Conservation (phyloP, 805 yeast species). For the Diddensiella transvaalensis region DNA sequence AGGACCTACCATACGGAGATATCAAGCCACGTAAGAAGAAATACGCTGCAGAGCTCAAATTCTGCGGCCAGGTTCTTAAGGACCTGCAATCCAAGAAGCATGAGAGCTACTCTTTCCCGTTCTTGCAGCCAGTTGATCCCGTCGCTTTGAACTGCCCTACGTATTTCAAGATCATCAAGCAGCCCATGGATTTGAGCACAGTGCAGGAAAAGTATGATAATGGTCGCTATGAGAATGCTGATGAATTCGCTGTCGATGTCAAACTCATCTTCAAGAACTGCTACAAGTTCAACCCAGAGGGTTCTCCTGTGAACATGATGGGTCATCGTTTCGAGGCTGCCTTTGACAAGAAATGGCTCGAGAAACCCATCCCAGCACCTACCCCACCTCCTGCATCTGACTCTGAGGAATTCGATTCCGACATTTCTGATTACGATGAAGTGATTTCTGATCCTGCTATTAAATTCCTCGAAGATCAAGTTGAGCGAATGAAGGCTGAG, state of each 20-base stretch:
- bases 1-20: slow-evolving; percentile 83
- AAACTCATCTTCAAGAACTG: slow-evolving; percentile 84
- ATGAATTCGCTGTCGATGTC: slow-evolving; percentile 80
- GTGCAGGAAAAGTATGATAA: slow-evolving; percentile 74
- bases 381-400: slow-evolving; percentile 50
- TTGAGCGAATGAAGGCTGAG: slow-evolving; percentile 80
- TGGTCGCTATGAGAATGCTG: slow-evolving; percentile 85
- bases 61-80: slow-evolving; percentile 74
- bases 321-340: slow-evolving; percentile 87
- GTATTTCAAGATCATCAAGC: slow-evolving; percentile 77
- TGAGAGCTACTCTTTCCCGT: slow-evolving; percentile 82
- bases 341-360: slow-evolving; percentile 85
- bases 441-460: slow-evolving; percentile 84
- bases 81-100: slow-evolving; percentile 82
- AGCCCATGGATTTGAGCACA: slow-evolving; percentile 94
- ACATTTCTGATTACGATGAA: slow-evolving; percentile 36
- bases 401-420: slow-evolving; percentile 40
- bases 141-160: slow-evolving; percentile 90
- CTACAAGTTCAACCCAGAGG: slow-evolving; percentile 90
- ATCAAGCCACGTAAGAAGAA: slow-evolving; percentile 89
- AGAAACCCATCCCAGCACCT: slow-evolving; percentile 67
- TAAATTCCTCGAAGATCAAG: slow-evolving; percentile 80
- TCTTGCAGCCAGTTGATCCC: slow-evolving; percentile 91
- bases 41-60: slow-evolving; percentile 82
- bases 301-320: slow-evolving; percentile 94